A percentile compares a stretch with the other conserved stretches of the same genome.
These are phyloP conservation scores for Drosera capensis DNA, from an alignment of 148 eudicot genomes.

Conservation along the genomic window DNA sequence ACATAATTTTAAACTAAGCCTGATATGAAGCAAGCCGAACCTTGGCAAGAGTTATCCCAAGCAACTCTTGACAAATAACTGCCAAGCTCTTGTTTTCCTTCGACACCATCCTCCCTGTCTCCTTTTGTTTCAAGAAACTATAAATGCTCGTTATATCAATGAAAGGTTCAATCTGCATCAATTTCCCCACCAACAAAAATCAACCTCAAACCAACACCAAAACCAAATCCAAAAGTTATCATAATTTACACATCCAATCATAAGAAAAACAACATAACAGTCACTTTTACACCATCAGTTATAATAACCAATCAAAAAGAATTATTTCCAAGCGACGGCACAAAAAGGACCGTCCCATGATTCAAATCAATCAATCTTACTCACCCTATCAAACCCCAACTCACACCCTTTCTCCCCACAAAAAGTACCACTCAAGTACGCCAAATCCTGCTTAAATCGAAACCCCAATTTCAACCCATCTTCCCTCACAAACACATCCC, in stretches of 20 bases:
- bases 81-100: constrained; percentile 86
- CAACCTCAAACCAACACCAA: too few species aligned
- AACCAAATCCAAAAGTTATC: too few species aligned
- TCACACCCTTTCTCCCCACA: constrained; percentile 29
- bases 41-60: constrained; percentile 75
- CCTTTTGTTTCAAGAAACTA: constrained; percentile 35
- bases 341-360: too few species aligned
- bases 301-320: neutral
- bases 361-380: too few species aligned
- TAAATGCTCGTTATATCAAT: constrained; percentile 68
- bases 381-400: constrained; percentile 55
- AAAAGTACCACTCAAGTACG: constrained; percentile 64
- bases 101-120: constrained; percentile 30
- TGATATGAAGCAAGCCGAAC: constrained; percentile 13
- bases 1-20: neutral
- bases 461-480: constrained; percentile 60
- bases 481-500: constrained; percentile 28
- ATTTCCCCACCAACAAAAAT: constrained; percentile 2
- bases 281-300: too few species aligned
- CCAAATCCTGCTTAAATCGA: constrained; percentile 79
- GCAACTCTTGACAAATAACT: constrained; percentile 57
- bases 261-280: too few species aligned
- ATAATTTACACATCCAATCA: neutral
- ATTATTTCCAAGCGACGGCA: neutral
- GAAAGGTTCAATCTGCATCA: constrained; percentile 67